A percentile compares a stretch with the other conserved stretches of the same genome.
phyloP scores from a whole-genome alignment of 345 rosid species.

The Citrus reticulata region DNA sequence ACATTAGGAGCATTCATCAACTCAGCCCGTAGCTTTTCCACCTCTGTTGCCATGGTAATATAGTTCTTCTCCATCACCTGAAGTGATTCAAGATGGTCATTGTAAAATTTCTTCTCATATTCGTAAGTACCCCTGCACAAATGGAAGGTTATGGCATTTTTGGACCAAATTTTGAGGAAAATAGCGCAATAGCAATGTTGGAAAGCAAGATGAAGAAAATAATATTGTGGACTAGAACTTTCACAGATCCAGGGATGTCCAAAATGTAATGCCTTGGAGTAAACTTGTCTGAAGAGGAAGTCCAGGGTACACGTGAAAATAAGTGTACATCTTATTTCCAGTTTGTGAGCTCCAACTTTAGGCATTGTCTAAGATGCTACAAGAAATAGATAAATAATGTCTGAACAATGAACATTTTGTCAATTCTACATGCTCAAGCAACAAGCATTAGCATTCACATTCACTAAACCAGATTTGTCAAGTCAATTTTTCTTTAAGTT shows the following conservation, averaged over 20 bases:
- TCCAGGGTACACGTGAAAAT: not conserved
- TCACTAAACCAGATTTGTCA: not conserved
- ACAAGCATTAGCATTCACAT: not conserved
- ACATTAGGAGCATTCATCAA: constrained; percentile 50
- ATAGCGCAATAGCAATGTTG: not conserved
- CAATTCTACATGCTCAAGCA: not conserved
- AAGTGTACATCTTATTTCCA: constrained; percentile 1
- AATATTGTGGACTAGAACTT: not conserved
- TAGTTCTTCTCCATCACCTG: constrained; percentile 92
- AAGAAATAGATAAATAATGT: not conserved
- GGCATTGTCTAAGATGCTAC: not conserved
- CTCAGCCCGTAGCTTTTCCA: constrained; percentile 88
- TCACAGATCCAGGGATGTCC: not conserved
- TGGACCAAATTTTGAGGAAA: not conserved
- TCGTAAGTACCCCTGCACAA: constrained; percentile 79
- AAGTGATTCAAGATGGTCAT: constrained; percentile 88
- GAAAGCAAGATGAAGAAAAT: not conserved
- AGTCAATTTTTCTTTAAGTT: not conserved
- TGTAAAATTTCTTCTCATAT: constrained; percentile 79
- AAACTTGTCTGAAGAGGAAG: not conserved
- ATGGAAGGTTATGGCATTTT: not conserved
- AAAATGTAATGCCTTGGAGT: not conserved
- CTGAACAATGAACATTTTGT: not conserved
- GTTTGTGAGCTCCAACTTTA: constrained; percentile 2
- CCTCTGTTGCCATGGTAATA: constrained; percentile 81